Percentiles rank a stretch among this genome's conserved stretches.
Evolutionary conservation across 1,284 basidiomycete species (phyloP).

Genomic region (Retiboletus flavoniger): DNA sequence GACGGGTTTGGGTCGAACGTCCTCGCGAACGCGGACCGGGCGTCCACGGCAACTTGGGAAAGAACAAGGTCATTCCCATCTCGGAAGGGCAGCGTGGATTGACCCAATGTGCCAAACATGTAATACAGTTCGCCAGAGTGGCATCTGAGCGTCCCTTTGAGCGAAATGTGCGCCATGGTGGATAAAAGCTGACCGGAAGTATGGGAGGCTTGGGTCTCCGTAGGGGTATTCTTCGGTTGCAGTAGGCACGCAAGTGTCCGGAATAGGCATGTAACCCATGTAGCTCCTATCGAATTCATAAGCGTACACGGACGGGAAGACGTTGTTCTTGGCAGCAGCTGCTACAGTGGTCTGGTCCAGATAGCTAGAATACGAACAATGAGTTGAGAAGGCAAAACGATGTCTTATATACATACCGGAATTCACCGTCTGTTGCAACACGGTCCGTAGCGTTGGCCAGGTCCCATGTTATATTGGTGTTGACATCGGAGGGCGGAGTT

Average conservation of each 20-base stretch:
- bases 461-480: constrained; percentile 9
- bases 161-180: neutral
- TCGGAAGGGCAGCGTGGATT: constrained; percentile 35
- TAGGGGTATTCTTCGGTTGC: constrained; percentile 33
- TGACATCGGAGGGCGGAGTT: neutral
- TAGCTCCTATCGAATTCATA: constrained; percentile 43
- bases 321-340: constrained; percentile 34
- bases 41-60: constrained; percentile 38
- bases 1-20: constrained; percentile 44
- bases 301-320: constrained; percentile 37
- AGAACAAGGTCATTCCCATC: constrained; percentile 40
- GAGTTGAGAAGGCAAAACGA: neutral
- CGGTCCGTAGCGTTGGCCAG: constrained; percentile 7
- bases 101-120: constrained; percentile 38
- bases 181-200: constrained; percentile 21
- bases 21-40: constrained; percentile 42
- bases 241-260: constrained; percentile 38
- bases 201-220: constrained; percentile 36
- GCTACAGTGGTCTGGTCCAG: constrained; percentile 40
- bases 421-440: constrained; percentile 8
- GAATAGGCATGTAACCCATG: constrained; percentile 39
- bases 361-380: constrained; percentile 22
- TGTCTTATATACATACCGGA: constrained; percentile 2
- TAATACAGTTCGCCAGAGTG: constrained; percentile 44
- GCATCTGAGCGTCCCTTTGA: constrained; percentile 17